Percentiles rank a stretch among this genome's conserved stretches.
phyloP scores from a whole-genome alignment of 2,329 filamentous ascomycete genomes.

The Clarireedia homoeocarpa region DNA sequence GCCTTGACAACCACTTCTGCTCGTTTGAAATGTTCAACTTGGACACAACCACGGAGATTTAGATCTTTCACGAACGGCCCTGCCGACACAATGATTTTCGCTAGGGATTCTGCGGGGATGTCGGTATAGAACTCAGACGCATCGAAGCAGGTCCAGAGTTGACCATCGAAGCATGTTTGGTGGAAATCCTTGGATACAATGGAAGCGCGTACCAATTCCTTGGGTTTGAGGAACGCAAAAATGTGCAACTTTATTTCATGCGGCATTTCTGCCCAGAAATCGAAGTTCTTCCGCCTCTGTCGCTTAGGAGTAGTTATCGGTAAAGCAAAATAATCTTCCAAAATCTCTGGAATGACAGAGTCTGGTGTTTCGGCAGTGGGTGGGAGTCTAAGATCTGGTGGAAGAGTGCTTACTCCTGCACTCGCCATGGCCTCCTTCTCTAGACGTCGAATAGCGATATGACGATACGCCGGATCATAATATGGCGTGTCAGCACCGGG shows the following conservation, averaged over 20 bases:
- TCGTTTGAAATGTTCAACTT: slow-evolving; percentile 74
- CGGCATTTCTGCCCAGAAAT: slow-evolving; percentile 77
- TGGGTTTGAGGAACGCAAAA: slow-evolving; percentile 67
- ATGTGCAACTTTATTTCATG: slow-evolving; percentile 74
- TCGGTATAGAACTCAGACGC: slow-evolving; percentile 79
- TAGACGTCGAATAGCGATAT: slow-evolving; percentile 17
- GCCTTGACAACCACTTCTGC: slow-evolving; percentile 71
- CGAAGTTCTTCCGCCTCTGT: slow-evolving; percentile 36
- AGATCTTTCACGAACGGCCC: slow-evolving; percentile 87
- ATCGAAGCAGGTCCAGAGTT: slow-evolving; percentile 83
- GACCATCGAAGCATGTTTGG: slow-evolving; percentile 83
- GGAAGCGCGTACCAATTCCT: slow-evolving; percentile 72
- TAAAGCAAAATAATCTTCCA: slow-evolving; percentile 28
- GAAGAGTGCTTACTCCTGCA: slow-evolving; percentile 20
- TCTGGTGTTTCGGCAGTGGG: slow-evolving; percentile 15
- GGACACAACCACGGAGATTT: slow-evolving; percentile 85
- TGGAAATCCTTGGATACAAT: slow-evolving; percentile 72
- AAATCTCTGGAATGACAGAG: slow-evolving; percentile 22
- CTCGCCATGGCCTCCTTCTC: slow-evolving; percentile 16
- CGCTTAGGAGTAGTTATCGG: slow-evolving; percentile 12
- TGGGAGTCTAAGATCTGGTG: slow-evolving; percentile 15
- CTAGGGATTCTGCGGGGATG: slow-evolving; percentile 75
- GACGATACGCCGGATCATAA: slow-evolving; percentile 17
- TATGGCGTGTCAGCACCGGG: slow-evolving; percentile 23
- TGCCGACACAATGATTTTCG: slow-evolving; percentile 75